Base-by-base conservation (phyloP, 2,329 filamentous ascomycete genomes). In the Stenocarpella maydis region DNA sequence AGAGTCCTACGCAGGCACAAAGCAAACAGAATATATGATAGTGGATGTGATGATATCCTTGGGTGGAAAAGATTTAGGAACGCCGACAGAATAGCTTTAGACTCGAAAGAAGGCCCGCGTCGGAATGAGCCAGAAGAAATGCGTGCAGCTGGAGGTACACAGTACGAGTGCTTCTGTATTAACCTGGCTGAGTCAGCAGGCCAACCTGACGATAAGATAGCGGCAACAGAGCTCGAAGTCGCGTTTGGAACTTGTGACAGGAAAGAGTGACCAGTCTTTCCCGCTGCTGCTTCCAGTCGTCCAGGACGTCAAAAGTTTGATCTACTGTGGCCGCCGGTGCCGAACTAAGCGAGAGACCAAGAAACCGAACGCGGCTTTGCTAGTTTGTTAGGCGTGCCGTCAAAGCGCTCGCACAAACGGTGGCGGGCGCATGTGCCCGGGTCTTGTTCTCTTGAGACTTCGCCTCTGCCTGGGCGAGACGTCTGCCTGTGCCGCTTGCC, bases 391-490 rank as follows among this genome's bases (percentile, higher is more conserved):
- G 4, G 31, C 4, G 63, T n/a, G 49, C 49, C 21, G 52, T 67
- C 65, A 58, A 67, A 58, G 41, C 65, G 54, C 41, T 49, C 41
- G 52, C 28, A 54, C 26, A 39, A 67, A 45, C n/a, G 10, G 64
- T 58, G 52, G 52, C 52, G 28, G 64, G 45, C 45, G 31, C 19
- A 5, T 15, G 19, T 39, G 24, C 50, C 17, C 21, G 41, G 17
- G 39, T 55, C 34, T 53, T 53, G 49, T 43, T 49, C 24, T n/a
- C n/a, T 12, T 26, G n/a, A 21, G n/a, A 47, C 31, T 55, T 43
- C 6, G 37, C 21, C 64, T 31, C 24, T 31, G 24, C 24, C 21
- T 28, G n/a, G 19, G 39, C 34, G n/a, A 31, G 58, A 63, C 43
- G 58, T 34, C 58, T 63, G 58, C 58, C 58, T 63, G 58, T 43